A percentile compares a stretch with the other conserved stretches of the same genome.
phyloP scores from a whole-genome alignment of 768 basidiomycete genomes.

The Tremella yokohamensis region DNA sequence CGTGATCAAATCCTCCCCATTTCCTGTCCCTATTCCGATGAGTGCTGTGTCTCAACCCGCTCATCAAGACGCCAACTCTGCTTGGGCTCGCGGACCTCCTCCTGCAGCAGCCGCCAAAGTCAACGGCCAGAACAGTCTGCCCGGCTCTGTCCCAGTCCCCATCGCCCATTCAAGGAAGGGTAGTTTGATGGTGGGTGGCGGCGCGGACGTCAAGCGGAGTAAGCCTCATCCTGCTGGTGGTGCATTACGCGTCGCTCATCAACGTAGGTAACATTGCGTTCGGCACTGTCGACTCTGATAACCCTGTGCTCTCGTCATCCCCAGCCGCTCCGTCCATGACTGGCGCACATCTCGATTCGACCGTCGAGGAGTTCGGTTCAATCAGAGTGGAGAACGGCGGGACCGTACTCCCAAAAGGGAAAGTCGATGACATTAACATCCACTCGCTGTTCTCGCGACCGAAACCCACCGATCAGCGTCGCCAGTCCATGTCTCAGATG shows the following conservation, averaged over 20 bases:
- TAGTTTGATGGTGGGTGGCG: slow-evolving; percentile 64
- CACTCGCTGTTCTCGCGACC: slow-evolving; percentile 22
- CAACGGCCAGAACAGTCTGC: slow-evolving; percentile 10
- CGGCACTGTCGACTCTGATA: slow-evolving; percentile 80
- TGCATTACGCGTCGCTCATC: background rate
- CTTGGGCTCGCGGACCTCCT: slow-evolving; percentile 87
- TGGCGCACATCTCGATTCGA: slow-evolving; percentile 58
- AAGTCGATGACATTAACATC: slow-evolving; percentile 38
- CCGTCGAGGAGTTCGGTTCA: slow-evolving; percentile 78
- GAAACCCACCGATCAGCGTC: slow-evolving; percentile 52
- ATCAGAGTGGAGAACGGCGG: slow-evolving; percentile 55
- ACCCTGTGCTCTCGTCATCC: slow-evolving; percentile 74
- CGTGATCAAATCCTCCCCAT: background rate
- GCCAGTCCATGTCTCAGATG: background rate
- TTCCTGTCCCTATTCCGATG: background rate
- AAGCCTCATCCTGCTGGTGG: slow-evolving; percentile 46
- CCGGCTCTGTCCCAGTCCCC: slow-evolving; percentile 21
- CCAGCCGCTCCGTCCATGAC: slow-evolving; percentile 64
- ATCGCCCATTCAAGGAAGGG: slow-evolving; percentile 68
- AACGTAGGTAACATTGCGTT: slow-evolving; percentile 66
- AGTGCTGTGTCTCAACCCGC: background rate
- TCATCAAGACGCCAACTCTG: slow-evolving; percentile 56
- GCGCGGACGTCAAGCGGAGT: slow-evolving; percentile 68
- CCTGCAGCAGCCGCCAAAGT: slow-evolving; percentile 31
- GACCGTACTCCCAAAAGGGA: background rate